Base-by-base conservation (phyloP, 2,329 filamentous ascomycete genomes). In the Pyricularia pennisetigena region DNA sequence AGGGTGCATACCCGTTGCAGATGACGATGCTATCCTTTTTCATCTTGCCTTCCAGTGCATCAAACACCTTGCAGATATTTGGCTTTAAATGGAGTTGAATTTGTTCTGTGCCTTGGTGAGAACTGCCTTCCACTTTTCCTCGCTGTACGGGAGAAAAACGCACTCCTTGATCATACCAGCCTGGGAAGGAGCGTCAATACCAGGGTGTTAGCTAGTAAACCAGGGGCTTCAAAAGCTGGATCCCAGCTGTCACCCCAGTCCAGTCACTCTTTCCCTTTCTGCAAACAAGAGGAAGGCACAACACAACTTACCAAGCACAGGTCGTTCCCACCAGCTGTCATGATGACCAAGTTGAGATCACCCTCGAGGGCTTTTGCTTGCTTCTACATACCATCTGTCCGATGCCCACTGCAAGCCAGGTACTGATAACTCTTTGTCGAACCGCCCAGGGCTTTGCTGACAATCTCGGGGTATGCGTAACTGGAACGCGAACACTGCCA, bases 301-400 rank as follows among this genome's bases (percentile, higher is more conserved):
- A 28, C 16, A n/a, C 3, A 4, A 28, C 62, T 35, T 64, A 64
- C 62, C 62, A 64, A 64, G 63, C 62, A 64, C 20, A 64, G 62
- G 28, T 64, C 62, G 26, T 80, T 80, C 2, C 78, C 78, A 23
- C 78, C 77, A 1, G 76, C 78, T 1, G 77, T 79, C 72, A 80
- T 30, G 6, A 75, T 73, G 9, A 79, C 74, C 28, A 80, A 57
- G 69, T 80, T 75, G n/a, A 77, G 64, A 16, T 74, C 68, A 24
- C 70, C 70, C 1, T 74, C 61, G 9, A 79, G 68, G 2, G 69
- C 67, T 9, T 74, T 49, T 3, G 71, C 71, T 69, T 77, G 74
- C 23, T 75, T 67, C 64, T 73, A 76, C 29, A 78, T 76, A 5
- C 72, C 67, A 6, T 28, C 69, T 1, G 74, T 70, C 7, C 69